Percentiles rank a stretch among this genome's conserved stretches.
phyloP scores from a whole-genome alignment of 2,329 filamentous ascomycete species.

The Cordyceps cicadae region DNA sequence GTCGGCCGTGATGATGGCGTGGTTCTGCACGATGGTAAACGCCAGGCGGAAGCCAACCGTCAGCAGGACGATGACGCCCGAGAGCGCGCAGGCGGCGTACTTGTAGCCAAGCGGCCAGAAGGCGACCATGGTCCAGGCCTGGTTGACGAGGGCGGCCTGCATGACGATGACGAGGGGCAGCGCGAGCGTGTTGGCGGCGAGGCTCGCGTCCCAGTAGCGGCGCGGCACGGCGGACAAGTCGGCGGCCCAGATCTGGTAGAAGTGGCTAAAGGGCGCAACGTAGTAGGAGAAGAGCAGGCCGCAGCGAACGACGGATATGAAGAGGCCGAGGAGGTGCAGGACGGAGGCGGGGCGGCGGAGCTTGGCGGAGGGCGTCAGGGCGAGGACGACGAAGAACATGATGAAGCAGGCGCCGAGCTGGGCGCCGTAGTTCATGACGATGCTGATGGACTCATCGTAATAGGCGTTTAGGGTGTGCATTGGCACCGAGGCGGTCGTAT shows the following conservation, averaged over 20 bases:
- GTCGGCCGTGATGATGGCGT: constrained; percentile 19
- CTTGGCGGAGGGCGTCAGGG: constrained; percentile 59
- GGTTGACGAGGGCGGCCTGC: constrained; percentile 39
- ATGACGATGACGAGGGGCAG: constrained; percentile 37
- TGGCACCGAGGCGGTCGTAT: constrained; percentile 24
- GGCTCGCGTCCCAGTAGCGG: constrained; percentile 27
- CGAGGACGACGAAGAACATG: constrained; percentile 56
- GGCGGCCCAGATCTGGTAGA: constrained; percentile 50
- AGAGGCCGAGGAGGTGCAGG: constrained; percentile 54
- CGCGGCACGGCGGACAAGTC: constrained; percentile 44
- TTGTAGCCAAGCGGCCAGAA: constrained; percentile 36
- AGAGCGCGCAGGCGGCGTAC: constrained; percentile 22
- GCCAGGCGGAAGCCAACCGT: constrained; percentile 26
- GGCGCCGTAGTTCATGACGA: constrained; percentile 55
- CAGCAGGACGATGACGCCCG: constrained; percentile 26
- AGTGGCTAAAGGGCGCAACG: constrained; percentile 50
- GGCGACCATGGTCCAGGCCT: constrained; percentile 44
- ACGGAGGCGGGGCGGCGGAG: constrained; percentile 55
- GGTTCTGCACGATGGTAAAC: constrained; percentile 29
- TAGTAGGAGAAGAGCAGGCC: constrained; percentile 51
- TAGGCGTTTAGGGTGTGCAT: constrained; percentile 25
- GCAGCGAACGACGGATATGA: constrained; percentile 52
- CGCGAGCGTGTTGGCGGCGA: constrained; percentile 33
- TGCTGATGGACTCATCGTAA: constrained; percentile 25
- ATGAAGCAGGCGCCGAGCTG: constrained; percentile 62